Evolutionary conservation across 352 stramenopile genomes (phyloP).

Genomic region (Pythium volutum): DNA sequence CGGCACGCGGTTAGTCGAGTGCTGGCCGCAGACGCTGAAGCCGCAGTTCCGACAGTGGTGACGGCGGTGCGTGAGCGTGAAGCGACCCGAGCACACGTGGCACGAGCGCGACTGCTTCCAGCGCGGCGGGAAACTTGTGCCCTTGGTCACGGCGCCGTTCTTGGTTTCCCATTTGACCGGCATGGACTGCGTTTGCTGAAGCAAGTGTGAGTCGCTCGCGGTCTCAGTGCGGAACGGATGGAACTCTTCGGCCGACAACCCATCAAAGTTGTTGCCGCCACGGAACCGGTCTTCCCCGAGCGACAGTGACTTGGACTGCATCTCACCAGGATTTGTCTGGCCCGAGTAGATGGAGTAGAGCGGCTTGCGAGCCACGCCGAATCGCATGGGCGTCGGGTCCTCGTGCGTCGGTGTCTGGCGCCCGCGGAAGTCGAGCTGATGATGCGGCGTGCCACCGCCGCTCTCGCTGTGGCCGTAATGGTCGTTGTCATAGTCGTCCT

Average conservation of each 20-base stretch:
- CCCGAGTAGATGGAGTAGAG: conserved; percentile 39
- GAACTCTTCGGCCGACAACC: conserved; percentile 57
- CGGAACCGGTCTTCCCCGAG: conserved; percentile 63
- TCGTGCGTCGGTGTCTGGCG: conserved; percentile 11
- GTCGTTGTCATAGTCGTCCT: background rate
- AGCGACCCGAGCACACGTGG: conserved; percentile 58
- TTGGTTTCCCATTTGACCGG: conserved; percentile 18
- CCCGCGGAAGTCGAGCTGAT: background rate
- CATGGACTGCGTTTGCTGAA: conserved; percentile 14
- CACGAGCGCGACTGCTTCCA: conserved; percentile 76
- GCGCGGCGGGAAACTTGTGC: conserved; percentile 51
- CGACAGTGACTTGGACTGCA: conserved; percentile 51
- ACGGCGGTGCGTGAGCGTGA: conserved; percentile 69
- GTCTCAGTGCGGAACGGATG: conserved; percentile 24
- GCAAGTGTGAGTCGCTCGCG: conserved; percentile 30
- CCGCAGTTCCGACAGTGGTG: conserved; percentile 84
- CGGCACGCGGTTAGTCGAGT: conserved; percentile 77
- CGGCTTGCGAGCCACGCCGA: conserved; percentile 20
- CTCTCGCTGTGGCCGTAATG: background rate
- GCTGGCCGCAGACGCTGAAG: conserved; percentile 65
- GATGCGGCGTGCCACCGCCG: conserved; percentile 1
- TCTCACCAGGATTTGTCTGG: conserved; percentile 14
- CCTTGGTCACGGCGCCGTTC: conserved; percentile 15
- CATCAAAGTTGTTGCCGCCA: conserved; percentile 49
- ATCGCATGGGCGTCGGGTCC: conserved; percentile 11